A percentile compares a stretch with the other conserved stretches of the same genome.
Evolutionary conservation across 345 rosid genomes (phyloP).

Genomic region (Carallia pectinifolia): DNA sequence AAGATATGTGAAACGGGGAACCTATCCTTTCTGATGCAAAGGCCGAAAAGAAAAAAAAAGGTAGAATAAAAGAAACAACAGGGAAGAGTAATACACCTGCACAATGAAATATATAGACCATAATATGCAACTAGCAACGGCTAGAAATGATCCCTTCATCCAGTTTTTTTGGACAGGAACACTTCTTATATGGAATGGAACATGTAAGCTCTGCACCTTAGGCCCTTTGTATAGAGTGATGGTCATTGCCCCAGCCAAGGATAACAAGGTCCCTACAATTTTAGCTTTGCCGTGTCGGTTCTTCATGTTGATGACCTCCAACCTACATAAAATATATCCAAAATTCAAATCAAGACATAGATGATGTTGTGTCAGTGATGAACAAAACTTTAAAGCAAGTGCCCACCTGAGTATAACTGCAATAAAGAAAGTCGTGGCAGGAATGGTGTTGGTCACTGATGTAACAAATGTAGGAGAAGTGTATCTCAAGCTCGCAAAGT

Average conservation of each 20-base stretch:
- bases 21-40: too few relatives aligned
- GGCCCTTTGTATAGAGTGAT: conserved; percentile 30
- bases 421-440: conserved; percentile 20
- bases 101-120: conserved; percentile 28
- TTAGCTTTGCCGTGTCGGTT: conserved; percentile 20
- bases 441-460: conserved; percentile 26
- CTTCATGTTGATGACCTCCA: conserved; percentile 22
- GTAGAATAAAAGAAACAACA: neutral
- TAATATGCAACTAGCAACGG: conserved; percentile 20
- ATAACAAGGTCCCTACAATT: conserved; percentile 16
- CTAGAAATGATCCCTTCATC: conserved; percentile 33
- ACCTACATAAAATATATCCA: conserved; percentile 7
- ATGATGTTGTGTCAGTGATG: neutral
- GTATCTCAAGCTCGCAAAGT: conserved; percentile 33
- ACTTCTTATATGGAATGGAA: conserved; percentile 20
- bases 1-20: neutral
- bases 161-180: conserved; percentile 15
- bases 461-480: conserved; percentile 32
- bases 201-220: conserved; percentile 18
- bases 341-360: neutral
- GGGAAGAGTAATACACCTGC: conserved; percentile 22
- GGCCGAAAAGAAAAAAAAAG: neutral
- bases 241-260: conserved; percentile 20
- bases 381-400: neutral
- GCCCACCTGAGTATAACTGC: conserved; percentile 27